Evolutionary conservation across 2,329 filamentous ascomycete species (phyloP).

Genomic region (Camptophora hylomeconis): DNA sequence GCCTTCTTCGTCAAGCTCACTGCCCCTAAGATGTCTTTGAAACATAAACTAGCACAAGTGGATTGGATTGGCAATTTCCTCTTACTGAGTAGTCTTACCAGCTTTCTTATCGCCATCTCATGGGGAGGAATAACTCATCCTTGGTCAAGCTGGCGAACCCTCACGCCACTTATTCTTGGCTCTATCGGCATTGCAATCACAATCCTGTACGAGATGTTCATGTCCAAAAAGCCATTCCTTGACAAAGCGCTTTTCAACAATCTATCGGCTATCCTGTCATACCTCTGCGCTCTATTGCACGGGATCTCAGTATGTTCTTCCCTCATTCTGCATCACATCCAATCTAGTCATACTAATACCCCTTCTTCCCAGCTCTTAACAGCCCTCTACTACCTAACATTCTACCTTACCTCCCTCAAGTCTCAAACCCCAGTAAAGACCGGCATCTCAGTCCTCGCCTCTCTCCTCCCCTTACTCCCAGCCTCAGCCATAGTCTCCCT

Average conservation of each 20-base stretch:
- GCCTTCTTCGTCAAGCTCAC: constrained; percentile 25
- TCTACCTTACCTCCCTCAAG: constrained; percentile 29
- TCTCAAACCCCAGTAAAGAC: constrained; percentile 22
- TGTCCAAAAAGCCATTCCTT: constrained; percentile 25
- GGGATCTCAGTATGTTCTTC: constrained; percentile 34
- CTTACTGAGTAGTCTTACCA: constrained; percentile 25
- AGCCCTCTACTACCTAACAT: constrained; percentile 29
- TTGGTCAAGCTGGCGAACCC: constrained; percentile 27
- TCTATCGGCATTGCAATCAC: constrained; percentile 20
- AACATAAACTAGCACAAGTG: constrained; percentile 18
- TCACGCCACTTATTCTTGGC: constrained; percentile 28
- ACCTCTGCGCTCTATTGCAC: constrained; percentile 29
- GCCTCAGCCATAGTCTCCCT: constrained; percentile 20
- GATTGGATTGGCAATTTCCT: constrained; percentile 33
- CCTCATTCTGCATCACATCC: too few relatives aligned
- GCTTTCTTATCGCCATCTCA: constrained; percentile 29
- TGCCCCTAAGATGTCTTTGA: neutral
- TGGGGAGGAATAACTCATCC: constrained; percentile 29
- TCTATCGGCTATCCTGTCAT: constrained; percentile 24
- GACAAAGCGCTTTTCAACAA: constrained; percentile 25
- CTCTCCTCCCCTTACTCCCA: constrained; percentile 20
- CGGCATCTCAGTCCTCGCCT: constrained; percentile 27
- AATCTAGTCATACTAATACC: constrained; percentile 11
- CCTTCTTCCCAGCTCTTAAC: constrained; percentile 32
- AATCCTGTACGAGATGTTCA: constrained; percentile 24